These are phyloP conservation scores for Blastobotrys petasosporus DNA, from an alignment of 1,139 yeast genomes.

Conservation along the genomic window DNA sequence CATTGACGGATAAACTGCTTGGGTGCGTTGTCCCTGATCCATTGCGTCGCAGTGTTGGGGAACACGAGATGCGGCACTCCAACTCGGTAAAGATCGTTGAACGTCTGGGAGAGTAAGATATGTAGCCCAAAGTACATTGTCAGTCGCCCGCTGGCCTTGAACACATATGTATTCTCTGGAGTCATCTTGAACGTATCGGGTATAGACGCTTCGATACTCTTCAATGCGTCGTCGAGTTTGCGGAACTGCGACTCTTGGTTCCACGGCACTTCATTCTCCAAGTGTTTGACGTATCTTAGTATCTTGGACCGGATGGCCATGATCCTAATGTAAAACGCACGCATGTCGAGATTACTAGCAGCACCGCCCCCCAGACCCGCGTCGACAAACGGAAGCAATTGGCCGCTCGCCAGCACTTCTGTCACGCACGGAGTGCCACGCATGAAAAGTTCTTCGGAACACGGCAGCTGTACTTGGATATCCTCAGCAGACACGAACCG, in stretches of 20 bases:
- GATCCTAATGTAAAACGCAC: conserved; percentile 4
- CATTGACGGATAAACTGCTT: too few relatives aligned
- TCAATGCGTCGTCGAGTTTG: neutral
- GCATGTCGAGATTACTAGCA: conserved; percentile 1
- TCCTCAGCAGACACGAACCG: conserved; percentile 5
- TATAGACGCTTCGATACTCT: conserved; percentile 1
- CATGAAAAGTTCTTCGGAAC: conserved; percentile 9
- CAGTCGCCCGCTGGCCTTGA: conserved; percentile 6
- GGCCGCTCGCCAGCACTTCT: neutral
- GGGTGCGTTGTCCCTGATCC: too few relatives aligned
- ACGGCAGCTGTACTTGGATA: conserved; percentile 9
- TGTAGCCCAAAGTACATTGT: neutral
- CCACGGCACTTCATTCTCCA: conserved; percentile 10
- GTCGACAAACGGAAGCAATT: neutral
- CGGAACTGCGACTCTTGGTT: conserved; percentile 9
- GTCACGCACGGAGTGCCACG: conserved; percentile 5
- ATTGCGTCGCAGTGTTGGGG: too few relatives aligned
- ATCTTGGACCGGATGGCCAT: conserved; percentile 8
- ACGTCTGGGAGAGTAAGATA: too few relatives aligned
- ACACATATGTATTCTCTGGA: conserved; percentile 1
- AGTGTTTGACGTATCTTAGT: conserved; percentile 12
- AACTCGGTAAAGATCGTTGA: too few relatives aligned
- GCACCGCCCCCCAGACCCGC: neutral
- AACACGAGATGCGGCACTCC: too few relatives aligned
- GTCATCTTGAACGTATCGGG: conserved; percentile 6